Evolutionary conservation across 257 asterid genomes (phyloP).

Genomic region (Salvia hispanica): DNA sequence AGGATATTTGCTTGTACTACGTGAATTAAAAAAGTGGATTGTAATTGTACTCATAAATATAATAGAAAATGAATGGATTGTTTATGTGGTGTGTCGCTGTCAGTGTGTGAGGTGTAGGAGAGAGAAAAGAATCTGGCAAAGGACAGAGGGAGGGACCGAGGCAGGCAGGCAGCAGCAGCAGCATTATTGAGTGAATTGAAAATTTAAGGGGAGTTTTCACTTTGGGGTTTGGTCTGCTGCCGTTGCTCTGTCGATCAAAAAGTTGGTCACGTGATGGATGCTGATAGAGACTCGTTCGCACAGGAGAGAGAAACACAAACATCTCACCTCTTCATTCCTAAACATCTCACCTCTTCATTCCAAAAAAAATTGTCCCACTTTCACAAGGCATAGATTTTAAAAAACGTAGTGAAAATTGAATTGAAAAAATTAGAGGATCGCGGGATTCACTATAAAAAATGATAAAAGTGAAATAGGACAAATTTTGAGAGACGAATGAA

Average conservation of each 20-base stretch:
- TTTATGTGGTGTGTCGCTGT: slow-evolving; percentile 23
- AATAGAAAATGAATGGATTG: not conserved
- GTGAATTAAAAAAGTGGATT: not conserved
- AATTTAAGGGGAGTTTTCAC: slow-evolving; percentile 13
- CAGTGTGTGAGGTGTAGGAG: slow-evolving; percentile 33
- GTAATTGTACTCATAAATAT: too few species aligned
- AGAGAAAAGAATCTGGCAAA: slow-evolving; percentile 43
- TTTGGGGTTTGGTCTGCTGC: slow-evolving; percentile 14
- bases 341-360: too few species aligned
- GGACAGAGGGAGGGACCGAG: slow-evolving; percentile 38
- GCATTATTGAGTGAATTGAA: slow-evolving; percentile 35
- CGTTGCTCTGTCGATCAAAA: slow-evolving; percentile 40
- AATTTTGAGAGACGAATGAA: too few species aligned
- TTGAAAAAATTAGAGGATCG: too few species aligned
- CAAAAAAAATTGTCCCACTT: too few species aligned
- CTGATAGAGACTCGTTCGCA: slow-evolving; percentile 35
- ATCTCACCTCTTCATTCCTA: not conserved
- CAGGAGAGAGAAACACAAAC: not conserved
- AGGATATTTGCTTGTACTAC: not conserved
- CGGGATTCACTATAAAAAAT: too few species aligned
- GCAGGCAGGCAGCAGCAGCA: slow-evolving; percentile 19
- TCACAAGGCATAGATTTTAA: too few species aligned
- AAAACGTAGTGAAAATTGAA: too few species aligned
- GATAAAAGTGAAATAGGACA: too few species aligned
- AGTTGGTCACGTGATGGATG: slow-evolving; percentile 75